phyloP scores from a whole-genome alignment of 768 basidiomycete species.

The Fistulinella prunicolor region DNA sequence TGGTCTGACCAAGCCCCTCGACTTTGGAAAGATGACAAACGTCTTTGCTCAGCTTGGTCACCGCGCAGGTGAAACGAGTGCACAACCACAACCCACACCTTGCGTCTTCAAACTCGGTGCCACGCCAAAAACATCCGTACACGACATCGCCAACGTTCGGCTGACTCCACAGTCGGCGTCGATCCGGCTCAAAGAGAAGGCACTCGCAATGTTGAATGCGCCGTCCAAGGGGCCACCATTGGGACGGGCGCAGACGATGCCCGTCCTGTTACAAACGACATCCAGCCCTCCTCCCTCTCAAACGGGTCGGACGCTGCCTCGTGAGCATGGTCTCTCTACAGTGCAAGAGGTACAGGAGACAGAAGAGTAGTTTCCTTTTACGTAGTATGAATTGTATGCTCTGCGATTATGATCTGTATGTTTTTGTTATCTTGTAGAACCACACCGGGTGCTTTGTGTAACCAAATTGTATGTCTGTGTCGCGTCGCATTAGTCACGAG shows the following conservation, averaged over 20 bases:
- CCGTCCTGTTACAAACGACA: neutral
- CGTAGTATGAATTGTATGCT: no score
- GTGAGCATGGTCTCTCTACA: conserved; percentile 1
- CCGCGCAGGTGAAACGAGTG: neutral
- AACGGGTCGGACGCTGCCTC: neutral
- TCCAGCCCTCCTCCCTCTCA: neutral
- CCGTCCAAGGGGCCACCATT: neutral
- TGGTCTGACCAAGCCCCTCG: conserved; percentile 1
- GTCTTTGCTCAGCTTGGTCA: neutral
- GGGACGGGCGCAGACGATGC: conserved; percentile 19
- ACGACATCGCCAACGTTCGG: neutral
- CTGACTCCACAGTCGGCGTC: neutral
- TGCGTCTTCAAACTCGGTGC: neutral
- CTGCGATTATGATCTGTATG: no score
- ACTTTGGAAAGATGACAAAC: neutral
- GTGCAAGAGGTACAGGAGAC: conserved; percentile 2
- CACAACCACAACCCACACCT: neutral
- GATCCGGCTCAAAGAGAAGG: neutral
- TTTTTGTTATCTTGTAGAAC: no score
- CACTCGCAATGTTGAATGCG: neutral
- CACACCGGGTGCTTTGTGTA: no score
- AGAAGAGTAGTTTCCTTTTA: conserved; percentile 1
- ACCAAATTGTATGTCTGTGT: no score
- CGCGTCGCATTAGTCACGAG: no score
- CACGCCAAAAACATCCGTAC: neutral